Evolutionary conservation across 1,139 yeast species (phyloP).

Genomic region (Spathaspora sp.): DNA sequence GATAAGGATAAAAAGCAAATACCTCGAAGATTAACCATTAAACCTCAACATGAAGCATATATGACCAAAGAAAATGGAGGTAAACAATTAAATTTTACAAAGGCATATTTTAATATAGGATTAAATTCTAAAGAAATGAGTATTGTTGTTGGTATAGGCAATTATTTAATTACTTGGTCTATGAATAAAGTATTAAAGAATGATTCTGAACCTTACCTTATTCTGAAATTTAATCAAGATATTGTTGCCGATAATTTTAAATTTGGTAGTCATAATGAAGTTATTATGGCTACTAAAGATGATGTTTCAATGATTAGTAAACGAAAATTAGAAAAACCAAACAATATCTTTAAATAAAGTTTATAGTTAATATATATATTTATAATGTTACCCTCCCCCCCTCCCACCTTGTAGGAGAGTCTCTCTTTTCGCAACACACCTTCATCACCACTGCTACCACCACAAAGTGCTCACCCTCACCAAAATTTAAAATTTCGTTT

Average conservation of each 20-base stretch:
- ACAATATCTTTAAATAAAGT: slow-evolving; percentile 16
- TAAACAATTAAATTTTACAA: slow-evolving; percentile 55
- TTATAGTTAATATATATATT: slow-evolving; percentile 1
- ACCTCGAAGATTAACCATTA: slow-evolving; percentile 64
- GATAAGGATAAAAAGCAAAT: slow-evolving; percentile 65
- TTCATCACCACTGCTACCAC: background rate
- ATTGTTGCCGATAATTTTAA: slow-evolving; percentile 79
- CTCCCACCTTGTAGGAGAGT: too few species aligned
- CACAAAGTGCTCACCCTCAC: slow-evolving; percentile 1
- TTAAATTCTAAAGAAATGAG: slow-evolving; percentile 61
- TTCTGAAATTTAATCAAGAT: slow-evolving; percentile 60
- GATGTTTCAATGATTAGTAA: slow-evolving; percentile 69
- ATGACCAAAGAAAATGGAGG: slow-evolving; percentile 55
- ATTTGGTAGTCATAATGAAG: slow-evolving; percentile 69
- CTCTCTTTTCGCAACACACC: too few species aligned
- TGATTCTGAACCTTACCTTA: slow-evolving; percentile 52
- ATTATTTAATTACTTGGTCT: slow-evolving; percentile 83
- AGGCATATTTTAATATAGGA: slow-evolving; percentile 77
- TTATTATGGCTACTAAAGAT: slow-evolving; percentile 67
- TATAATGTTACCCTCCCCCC: too few species aligned
- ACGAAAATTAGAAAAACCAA: slow-evolving; percentile 57
- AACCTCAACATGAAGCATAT: slow-evolving; percentile 71
- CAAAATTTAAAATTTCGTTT: slow-evolving; percentile 51
- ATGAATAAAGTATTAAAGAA: slow-evolving; percentile 56
- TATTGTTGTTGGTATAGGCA: slow-evolving; percentile 77